phyloP scores from a whole-genome alignment of 2,329 filamentous ascomycete species.

The Sclerotinia spermophila region DNA sequence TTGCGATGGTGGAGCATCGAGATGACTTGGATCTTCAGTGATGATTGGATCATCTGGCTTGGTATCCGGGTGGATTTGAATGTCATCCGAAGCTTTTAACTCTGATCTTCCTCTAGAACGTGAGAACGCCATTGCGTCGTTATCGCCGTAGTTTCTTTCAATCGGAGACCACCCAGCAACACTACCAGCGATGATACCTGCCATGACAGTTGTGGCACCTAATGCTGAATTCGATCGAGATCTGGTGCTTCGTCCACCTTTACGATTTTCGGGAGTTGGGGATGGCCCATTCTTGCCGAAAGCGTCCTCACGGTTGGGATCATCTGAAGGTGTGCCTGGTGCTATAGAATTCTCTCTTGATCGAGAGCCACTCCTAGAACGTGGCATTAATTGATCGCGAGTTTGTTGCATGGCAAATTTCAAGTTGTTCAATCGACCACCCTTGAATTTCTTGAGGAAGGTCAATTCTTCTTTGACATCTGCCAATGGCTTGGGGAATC shows the following conservation, averaged over 20 bases:
- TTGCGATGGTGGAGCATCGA: slow-evolving; percentile 34
- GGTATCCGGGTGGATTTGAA: slow-evolving; percentile 49
- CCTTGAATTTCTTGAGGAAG: slow-evolving; percentile 76
- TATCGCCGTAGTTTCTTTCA: slow-evolving; percentile 49
- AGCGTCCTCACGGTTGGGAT: slow-evolving; percentile 48
- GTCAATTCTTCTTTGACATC: slow-evolving; percentile 78
- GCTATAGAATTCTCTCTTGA: slow-evolving; percentile 59
- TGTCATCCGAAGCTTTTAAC: slow-evolving; percentile 42
- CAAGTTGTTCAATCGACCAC: slow-evolving; percentile 75
- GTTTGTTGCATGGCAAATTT: slow-evolving; percentile 76
- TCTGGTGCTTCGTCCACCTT: slow-evolving; percentile 63
- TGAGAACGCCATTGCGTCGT: slow-evolving; percentile 34
- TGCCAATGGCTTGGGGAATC: slow-evolving; percentile 67
- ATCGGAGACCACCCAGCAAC: slow-evolving; percentile 74
- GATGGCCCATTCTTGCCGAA: slow-evolving; percentile 43
- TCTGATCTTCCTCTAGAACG: slow-evolving; percentile 36
- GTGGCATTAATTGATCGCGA: slow-evolving; percentile 62
- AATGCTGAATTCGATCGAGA: slow-evolving; percentile 65
- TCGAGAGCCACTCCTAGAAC: slow-evolving; percentile 60
- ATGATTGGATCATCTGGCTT: slow-evolving; percentile 46
- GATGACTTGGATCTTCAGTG: slow-evolving; percentile 39
- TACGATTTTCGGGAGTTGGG: slow-evolving; percentile 58
- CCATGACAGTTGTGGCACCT: slow-evolving; percentile 74
- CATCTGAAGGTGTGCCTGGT: slow-evolving; percentile 58
- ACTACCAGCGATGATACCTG: slow-evolving; percentile 75